Evolutionary conservation across 2,329 filamentous ascomycete genomes (phyloP).

Genomic region (Volutella citrinella): DNA sequence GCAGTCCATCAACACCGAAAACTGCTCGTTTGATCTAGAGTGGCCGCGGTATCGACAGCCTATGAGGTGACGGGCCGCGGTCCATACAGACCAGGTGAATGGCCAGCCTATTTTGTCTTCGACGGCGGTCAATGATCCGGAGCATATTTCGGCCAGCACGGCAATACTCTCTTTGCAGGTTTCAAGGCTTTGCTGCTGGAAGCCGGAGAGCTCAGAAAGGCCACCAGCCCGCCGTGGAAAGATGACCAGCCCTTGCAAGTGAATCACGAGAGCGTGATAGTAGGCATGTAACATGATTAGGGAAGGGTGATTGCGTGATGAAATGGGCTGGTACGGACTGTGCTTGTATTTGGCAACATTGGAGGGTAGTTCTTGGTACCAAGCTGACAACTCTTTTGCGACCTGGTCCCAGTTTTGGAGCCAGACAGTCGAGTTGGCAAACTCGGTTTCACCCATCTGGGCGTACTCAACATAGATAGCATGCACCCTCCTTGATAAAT

Average conservation of each 20-base stretch:
- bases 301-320: background rate
- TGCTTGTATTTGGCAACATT: no score
- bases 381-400: no score
- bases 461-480: no score
- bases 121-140: background rate
- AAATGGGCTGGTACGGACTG: no score
- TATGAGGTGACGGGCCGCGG: slow-evolving; percentile 4
- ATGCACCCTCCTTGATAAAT: no score
- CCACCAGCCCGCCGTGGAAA: background rate
- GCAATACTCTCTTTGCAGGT: slow-evolving; percentile 2
- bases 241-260: slow-evolving; percentile 3
- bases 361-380: no score
- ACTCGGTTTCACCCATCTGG: no score
- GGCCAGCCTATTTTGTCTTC: slow-evolving; percentile 7
- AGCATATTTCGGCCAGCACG: background rate
- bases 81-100: slow-evolving; percentile 9
- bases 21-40: background rate
- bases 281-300: slow-evolving; percentile 7
- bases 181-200: background rate
- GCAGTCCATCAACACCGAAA: background rate
- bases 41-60: background rate
- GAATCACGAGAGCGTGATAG: slow-evolving; percentile 5
- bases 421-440: no score
- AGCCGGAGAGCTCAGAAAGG: background rate
- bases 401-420: no score